A percentile compares a stretch with the other conserved stretches of the same genome.
phyloP scores from a whole-genome alignment of 2,329 filamentous ascomycete genomes.

The Arthrinium puccinioides region DNA sequence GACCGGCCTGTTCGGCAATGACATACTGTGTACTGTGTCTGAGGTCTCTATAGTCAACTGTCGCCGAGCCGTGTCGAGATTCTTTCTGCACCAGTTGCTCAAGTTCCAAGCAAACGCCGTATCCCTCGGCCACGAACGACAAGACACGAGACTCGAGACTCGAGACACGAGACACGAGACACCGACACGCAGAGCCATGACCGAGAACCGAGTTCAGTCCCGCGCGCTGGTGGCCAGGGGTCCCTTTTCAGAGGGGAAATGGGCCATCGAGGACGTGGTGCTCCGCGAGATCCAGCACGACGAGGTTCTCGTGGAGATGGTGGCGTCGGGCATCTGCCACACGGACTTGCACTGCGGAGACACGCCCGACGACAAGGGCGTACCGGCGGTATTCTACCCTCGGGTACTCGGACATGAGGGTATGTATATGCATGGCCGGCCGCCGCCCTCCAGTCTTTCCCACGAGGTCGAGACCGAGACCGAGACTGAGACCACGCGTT shows the following conservation, averaged over 20 bases:
- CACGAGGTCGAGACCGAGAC: not conserved
- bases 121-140: no score
- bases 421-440: no score
- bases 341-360: constrained; percentile 42
- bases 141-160: no score
- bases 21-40: no score
- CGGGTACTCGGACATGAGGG: constrained; percentile 47
- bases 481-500: not conserved
- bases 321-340: constrained; percentile 48
- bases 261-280: constrained; percentile 21
- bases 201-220: constrained; percentile 15
- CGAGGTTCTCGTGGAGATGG: constrained; percentile 44
- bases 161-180: no score
- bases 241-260: constrained; percentile 22
- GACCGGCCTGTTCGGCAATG: no score
- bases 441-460: not conserved
- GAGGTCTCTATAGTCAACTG: no score
- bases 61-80: no score
- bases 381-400: constrained; percentile 33
- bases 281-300: constrained; percentile 25
- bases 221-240: constrained; percentile 21
- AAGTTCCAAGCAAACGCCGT: no score
- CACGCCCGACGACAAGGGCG: constrained; percentile 18
- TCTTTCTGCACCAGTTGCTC: no score
- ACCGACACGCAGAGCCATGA: not conserved